These are phyloP conservation scores for Gossypium davidsonii DNA, from an alignment of 441 rosid species.

Conservation along the genomic window DNA sequence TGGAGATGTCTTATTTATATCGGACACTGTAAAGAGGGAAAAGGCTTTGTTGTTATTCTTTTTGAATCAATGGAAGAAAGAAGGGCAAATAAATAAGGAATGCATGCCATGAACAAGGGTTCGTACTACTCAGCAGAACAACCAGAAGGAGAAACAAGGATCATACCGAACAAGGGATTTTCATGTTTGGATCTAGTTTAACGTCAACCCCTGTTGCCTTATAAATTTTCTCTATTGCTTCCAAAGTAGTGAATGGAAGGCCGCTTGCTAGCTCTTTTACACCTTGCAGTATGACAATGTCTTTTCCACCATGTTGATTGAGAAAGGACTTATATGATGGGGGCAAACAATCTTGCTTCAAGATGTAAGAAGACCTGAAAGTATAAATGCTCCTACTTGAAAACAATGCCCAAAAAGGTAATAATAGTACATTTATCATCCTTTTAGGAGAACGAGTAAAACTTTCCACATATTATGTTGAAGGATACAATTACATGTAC, in stretches of 20 bases:
- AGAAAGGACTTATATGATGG: slow-evolving; percentile 85
- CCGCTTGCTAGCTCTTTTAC: slow-evolving; percentile 66
- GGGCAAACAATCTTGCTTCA: slow-evolving; percentile 83
- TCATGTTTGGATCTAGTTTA: slow-evolving; percentile 73
- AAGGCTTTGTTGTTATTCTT: background rate
- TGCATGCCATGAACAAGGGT: background rate
- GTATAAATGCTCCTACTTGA: slow-evolving; percentile 15
- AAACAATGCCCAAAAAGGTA: background rate
- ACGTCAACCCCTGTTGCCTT: slow-evolving; percentile 59
- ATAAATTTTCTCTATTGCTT: slow-evolving; percentile 60
- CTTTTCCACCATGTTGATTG: slow-evolving; percentile 83
- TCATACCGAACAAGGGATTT: slow-evolving; percentile 72
- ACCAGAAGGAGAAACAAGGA: slow-evolving; percentile 11
- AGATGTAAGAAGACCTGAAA: slow-evolving; percentile 83
- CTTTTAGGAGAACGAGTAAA: background rate
- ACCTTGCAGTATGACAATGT: slow-evolving; percentile 56
- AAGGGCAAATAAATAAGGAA: background rate
- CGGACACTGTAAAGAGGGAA: background rate
- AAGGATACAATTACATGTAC: background rate
- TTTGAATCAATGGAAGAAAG: background rate
- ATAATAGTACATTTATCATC: background rate
- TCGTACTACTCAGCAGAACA: slow-evolving; percentile 10
- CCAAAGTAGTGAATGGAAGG: slow-evolving; percentile 59
- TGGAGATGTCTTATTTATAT: background rate
- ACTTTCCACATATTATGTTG: background rate